Conservation (phyloP, 2,329 filamentous ascomycete genomes). For the Pyrenophora teres region DNA sequence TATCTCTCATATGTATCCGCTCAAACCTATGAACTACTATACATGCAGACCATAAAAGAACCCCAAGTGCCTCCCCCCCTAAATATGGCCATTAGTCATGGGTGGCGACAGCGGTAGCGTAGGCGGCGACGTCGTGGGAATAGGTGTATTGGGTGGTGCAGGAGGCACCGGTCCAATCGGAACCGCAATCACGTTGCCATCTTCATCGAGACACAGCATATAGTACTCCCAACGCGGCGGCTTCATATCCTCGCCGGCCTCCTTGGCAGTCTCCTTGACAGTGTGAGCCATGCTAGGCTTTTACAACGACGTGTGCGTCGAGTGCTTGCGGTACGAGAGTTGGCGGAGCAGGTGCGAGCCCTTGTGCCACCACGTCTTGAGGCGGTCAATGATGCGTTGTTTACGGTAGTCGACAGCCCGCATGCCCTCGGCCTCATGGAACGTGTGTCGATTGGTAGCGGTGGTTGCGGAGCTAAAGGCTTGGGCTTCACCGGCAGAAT, state of each 20-base stretch:
- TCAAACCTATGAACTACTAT: too few relatives aligned
- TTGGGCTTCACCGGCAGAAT: slow-evolving; percentile 21
- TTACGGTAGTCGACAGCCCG: slow-evolving; percentile 25
- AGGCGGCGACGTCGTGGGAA: background rate
- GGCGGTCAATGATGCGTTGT: slow-evolving; percentile 23
- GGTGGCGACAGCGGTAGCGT: background rate
- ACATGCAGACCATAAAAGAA: too few relatives aligned
- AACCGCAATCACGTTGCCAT: background rate
- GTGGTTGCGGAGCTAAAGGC: slow-evolving; percentile 20
- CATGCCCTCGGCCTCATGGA: slow-evolving; percentile 34
- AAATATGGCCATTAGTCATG: background rate
- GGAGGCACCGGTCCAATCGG: background rate
- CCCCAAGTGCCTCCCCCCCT: too few relatives aligned
- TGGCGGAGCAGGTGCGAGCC: slow-evolving; percentile 23
- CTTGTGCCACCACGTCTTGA: slow-evolving; percentile 33
- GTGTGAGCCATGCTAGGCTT: too few relatives aligned
- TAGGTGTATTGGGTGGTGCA: slow-evolving; percentile 1
- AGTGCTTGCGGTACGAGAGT: slow-evolving; percentile 13
- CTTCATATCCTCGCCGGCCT: too few relatives aligned
- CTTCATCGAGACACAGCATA: background rate
- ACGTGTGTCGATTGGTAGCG: slow-evolving; percentile 30
- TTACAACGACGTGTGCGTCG: background rate
- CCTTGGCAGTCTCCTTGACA: too few relatives aligned
- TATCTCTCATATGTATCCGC: too few relatives aligned
- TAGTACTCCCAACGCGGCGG: too few relatives aligned